A percentile compares a stretch with the other conserved stretches of the same genome.
Conservation (phyloP, 2,329 filamentous ascomycete species). For the Sporothrix euskadiensis region DNA sequence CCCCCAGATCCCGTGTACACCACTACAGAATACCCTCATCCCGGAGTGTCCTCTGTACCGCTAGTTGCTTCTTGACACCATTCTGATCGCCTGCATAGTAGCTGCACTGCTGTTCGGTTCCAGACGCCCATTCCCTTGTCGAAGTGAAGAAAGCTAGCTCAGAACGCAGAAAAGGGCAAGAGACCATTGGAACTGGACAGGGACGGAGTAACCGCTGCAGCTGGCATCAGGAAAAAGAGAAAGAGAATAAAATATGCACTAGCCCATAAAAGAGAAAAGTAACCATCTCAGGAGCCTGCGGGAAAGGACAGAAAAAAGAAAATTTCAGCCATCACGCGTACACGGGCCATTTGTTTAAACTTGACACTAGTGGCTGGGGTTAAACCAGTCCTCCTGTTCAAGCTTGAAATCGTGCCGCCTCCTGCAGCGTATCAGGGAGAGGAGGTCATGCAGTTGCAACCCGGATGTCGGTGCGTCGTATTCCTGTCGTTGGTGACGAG, state of each 20-base stretch:
- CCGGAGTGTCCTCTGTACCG: not conserved
- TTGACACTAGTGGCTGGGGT: not conserved
- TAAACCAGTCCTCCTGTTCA: constrained; percentile 18
- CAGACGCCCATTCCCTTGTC: not conserved
- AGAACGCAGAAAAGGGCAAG: not conserved
- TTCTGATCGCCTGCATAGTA: not conserved
- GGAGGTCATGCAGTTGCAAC: constrained; percentile 8
- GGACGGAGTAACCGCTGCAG: not conserved
- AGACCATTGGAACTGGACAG: not conserved
- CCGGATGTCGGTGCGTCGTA: constrained; percentile 14
- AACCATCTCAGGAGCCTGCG: too few relatives aligned
- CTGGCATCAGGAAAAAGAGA: not conserved
- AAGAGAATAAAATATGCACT: not conserved
- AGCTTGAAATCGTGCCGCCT: not conserved
- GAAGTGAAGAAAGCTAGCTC: not conserved
- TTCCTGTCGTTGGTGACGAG: constrained; percentile 7
- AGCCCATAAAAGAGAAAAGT: too few relatives aligned
- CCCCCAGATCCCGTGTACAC: not conserved
- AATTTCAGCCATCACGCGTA: not conserved
- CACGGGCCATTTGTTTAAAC: not conserved
- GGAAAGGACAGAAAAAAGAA: not conserved
- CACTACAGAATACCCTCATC: not conserved
- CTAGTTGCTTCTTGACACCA: not conserved
- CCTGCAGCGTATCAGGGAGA: not conserved
- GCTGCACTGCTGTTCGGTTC: not conserved